Conservation (phyloP, 345 rosid species). For the Pugionium cornutum region DNA sequence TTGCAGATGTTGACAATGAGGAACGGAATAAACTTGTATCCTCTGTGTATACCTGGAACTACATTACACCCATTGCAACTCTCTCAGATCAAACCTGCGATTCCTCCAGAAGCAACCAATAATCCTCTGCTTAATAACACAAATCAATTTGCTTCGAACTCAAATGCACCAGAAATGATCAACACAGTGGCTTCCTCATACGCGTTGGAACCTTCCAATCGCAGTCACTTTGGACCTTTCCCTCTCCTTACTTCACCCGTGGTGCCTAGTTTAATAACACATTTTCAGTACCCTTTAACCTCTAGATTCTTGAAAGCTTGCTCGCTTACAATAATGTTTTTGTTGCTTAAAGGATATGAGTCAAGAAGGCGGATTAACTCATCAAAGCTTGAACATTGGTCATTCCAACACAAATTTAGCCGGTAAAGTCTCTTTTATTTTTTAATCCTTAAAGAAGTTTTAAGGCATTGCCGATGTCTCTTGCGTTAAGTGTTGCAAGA, state of each 20-base stretch:
- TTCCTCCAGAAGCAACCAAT: constrained; percentile 43
- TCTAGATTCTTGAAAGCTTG: constrained; percentile 1
- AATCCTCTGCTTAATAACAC: constrained; percentile 42
- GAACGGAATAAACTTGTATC: constrained; percentile 72
- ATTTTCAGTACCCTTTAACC: neutral
- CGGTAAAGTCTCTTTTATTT: constrained; percentile 39
- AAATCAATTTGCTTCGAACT: constrained; percentile 43
- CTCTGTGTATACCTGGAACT: constrained; percentile 60
- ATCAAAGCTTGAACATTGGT: constrained; percentile 45
- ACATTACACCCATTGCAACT: constrained; percentile 53
- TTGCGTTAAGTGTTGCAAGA: neutral
- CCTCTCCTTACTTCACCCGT: constrained; percentile 43
- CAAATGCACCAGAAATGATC: constrained; percentile 45
- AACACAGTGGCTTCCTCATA: constrained; percentile 45
- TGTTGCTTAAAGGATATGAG: constrained; percentile 48
- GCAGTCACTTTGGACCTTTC: constrained; percentile 51
- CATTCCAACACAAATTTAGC: constrained; percentile 44
- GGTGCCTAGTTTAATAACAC: constrained; percentile 42
- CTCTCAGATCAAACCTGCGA: constrained; percentile 32
- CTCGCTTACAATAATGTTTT: neutral
- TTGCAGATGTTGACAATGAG: constrained; percentile 79
- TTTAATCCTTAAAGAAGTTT: neutral
- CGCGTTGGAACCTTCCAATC: constrained; percentile 60
- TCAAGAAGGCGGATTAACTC: constrained; percentile 49
- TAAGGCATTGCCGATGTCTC: neutral